These are phyloP conservation scores for Ormosia emarginata DNA, from an alignment of 306 rosid genomes.

Conservation along the genomic window DNA sequence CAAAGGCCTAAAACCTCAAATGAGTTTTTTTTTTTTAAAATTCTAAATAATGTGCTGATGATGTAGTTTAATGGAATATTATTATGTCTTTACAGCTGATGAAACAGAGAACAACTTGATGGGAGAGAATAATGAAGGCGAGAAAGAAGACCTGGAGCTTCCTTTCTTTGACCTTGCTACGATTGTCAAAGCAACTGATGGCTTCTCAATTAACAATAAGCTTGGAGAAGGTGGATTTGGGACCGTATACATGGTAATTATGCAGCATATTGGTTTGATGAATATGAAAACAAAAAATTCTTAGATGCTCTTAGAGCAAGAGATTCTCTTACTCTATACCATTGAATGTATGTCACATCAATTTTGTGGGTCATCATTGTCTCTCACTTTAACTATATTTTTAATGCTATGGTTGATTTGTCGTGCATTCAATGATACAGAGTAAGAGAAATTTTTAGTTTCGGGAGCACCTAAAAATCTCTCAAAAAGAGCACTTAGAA, in stretches of 20 bases:
- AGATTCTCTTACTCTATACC: no score
- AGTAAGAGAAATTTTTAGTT: no score
- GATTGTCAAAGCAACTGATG: conserved; percentile 26
- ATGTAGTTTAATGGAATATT: not conserved
- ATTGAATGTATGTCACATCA: no score
- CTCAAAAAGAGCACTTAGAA: not conserved
- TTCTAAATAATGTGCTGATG: not conserved
- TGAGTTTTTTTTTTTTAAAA: not conserved
- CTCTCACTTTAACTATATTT: no score
- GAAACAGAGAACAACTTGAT: not conserved
- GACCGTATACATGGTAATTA: conserved; percentile 26
- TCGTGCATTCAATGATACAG: no score
- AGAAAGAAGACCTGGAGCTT: conserved; percentile 27
- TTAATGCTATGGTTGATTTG: no score
- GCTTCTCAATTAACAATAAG: conserved; percentile 28
- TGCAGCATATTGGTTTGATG: not conserved
- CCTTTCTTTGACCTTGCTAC: conserved; percentile 24
- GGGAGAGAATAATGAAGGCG: not conserved
- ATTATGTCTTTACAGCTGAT: not conserved
- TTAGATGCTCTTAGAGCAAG: no score
- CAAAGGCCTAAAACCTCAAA: not conserved
- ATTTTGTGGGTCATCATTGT: no score
- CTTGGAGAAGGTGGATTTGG: conserved; percentile 45
- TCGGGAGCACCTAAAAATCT: no score
- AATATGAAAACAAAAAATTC: not conserved